These are phyloP conservation scores for Fusarium ramigenum DNA, from an alignment of 2,329 filamentous ascomycete genomes.

Conservation along the genomic window DNA sequence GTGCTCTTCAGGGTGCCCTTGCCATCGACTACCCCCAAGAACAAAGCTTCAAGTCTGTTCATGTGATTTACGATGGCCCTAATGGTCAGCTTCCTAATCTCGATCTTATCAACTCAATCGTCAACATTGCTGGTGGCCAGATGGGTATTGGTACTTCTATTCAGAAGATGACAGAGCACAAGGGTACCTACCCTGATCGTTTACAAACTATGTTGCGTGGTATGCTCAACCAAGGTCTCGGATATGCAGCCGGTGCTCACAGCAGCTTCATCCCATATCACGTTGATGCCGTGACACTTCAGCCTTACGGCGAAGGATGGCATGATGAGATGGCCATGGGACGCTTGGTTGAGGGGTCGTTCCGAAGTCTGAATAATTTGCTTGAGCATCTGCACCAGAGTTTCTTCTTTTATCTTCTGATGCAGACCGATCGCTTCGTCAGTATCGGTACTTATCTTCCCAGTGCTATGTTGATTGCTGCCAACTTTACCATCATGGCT, in stretches of 20 bases:
- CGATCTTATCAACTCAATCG: slow-evolving; percentile 93
- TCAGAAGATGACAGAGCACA: slow-evolving; percentile 88
- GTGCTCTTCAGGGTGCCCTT: slow-evolving; percentile 89
- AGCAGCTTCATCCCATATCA: slow-evolving; percentile 98
- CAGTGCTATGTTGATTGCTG: slow-evolving; percentile 95
- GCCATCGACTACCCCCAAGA: slow-evolving; percentile 94
- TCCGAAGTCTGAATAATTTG: slow-evolving; percentile 93
- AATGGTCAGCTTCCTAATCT: slow-evolving; percentile 97
- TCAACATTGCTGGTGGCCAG: slow-evolving; percentile 86
- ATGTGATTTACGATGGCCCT: slow-evolving; percentile 93
- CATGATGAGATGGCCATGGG: slow-evolving; percentile 98
- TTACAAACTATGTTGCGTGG: slow-evolving; percentile 89
- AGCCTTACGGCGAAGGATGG: slow-evolving; percentile 90
- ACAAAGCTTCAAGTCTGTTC: slow-evolving; percentile 84
- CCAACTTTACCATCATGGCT: slow-evolving; percentile 94
- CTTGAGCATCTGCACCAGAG: slow-evolving; percentile 97
- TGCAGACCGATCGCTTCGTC: slow-evolving; percentile 91
- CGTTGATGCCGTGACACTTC: slow-evolving; percentile 92
- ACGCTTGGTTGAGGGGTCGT: slow-evolving; percentile 86
- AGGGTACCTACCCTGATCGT: slow-evolving; percentile 81
- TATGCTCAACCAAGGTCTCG: slow-evolving; percentile 91
- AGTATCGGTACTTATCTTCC: slow-evolving; percentile 98
- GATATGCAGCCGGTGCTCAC: slow-evolving; percentile 89
- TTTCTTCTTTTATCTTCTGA: slow-evolving; percentile 98
- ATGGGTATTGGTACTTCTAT: slow-evolving; percentile 88